These are phyloP conservation scores for Noccaea caerulescens DNA, from an alignment of 345 rosid genomes.

Conservation along the genomic window DNA sequence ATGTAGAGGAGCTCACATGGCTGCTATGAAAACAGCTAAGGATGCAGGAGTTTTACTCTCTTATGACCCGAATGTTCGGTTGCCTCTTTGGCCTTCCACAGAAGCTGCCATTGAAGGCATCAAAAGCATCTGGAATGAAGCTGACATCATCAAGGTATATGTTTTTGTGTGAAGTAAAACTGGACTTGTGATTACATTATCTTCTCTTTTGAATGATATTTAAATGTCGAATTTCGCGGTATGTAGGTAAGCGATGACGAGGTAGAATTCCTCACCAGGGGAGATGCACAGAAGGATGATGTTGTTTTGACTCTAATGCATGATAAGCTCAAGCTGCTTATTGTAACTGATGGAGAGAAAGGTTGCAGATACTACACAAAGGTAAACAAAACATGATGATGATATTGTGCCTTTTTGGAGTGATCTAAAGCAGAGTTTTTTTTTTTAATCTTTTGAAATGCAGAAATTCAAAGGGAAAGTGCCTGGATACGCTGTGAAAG, in stretches of 20 bases:
- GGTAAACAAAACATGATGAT: slow-evolving; percentile 37
- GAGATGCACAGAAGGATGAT: slow-evolving; percentile 60
- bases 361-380: slow-evolving; percentile 71
- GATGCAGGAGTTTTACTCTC: slow-evolving; percentile 61
- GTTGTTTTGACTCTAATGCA: slow-evolving; percentile 58
- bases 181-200: not conserved
- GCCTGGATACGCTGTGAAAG: slow-evolving; percentile 54
- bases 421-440: not conserved
- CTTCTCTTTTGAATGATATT: slow-evolving; percentile 1
- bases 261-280: slow-evolving; percentile 56
- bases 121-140: slow-evolving; percentile 66
- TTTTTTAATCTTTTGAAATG: no score
- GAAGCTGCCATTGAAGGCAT: slow-evolving; percentile 65
- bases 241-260: slow-evolving; percentile 60
- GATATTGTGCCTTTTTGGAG: not conserved
- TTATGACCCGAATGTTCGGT: slow-evolving; percentile 67
- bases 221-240: not conserved
- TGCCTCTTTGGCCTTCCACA: slow-evolving; percentile 71
- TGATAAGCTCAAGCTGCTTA: slow-evolving; percentile 60
- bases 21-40: slow-evolving; percentile 75
- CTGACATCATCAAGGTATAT: slow-evolving; percentile 65
- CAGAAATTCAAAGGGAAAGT: slow-evolving; percentile 60
- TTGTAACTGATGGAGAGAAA: slow-evolving; percentile 71
- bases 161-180: not conserved
- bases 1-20: slow-evolving; percentile 67